Conservation (phyloP, 768 basidiomycete species). For the Naematelia encephala region DNA sequence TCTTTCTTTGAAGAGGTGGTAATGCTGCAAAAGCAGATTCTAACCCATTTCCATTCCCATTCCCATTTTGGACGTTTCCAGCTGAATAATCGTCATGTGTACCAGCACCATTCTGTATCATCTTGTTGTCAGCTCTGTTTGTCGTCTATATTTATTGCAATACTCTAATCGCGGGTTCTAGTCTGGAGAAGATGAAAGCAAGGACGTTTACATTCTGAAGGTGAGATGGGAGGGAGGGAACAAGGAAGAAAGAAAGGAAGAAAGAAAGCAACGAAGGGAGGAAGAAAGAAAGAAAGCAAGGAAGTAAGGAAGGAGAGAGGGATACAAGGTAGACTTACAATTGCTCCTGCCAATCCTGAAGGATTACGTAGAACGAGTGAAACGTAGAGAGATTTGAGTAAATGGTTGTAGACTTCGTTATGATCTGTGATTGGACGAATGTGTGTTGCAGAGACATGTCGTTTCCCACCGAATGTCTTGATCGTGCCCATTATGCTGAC, state of each 20-base stretch:
- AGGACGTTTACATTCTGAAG: too few relatives aligned
- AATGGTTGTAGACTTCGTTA: slow-evolving; percentile 78
- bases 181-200: not conserved
- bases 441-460: slow-evolving; percentile 73
- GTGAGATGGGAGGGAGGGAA: not conserved
- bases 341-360: slow-evolving; percentile 40
- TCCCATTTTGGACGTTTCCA: slow-evolving; percentile 11
- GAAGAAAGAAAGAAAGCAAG: not conserved
- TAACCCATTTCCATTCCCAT: slow-evolving; percentile 6
- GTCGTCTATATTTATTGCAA: not conserved
- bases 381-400: slow-evolving; percentile 69
- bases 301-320: not conserved
- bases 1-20: slow-evolving; percentile 61
- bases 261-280: not conserved
- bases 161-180: not conserved
- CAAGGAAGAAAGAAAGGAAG: not conserved
- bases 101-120: not conserved
- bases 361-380: slow-evolving; percentile 60
- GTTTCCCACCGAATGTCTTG: slow-evolving; percentile 75
- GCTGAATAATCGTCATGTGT: slow-evolving; percentile 19
- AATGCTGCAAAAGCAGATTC: slow-evolving; percentile 56
- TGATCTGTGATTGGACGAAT: slow-evolving; percentile 67
- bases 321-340: not conserved
- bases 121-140: not conserved
- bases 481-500: slow-evolving; percentile 77